Base-by-base conservation (phyloP, 192 early-diverging fungal genomes). In the Allomyces macrogynus region DNA sequence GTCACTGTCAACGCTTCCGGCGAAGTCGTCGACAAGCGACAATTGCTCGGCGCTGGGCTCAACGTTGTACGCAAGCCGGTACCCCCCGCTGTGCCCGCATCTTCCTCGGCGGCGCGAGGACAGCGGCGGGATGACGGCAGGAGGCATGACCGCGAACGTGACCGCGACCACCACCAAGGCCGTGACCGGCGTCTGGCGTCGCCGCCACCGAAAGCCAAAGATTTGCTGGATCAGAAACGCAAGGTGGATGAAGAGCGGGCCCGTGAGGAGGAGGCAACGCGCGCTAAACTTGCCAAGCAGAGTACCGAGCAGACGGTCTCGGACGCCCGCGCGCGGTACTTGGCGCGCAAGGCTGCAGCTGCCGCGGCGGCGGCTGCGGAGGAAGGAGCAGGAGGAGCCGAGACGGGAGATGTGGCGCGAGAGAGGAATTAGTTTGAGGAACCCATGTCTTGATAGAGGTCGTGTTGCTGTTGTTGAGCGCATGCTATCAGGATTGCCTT, bases 21-120 rank as follows among this genome's bases (percentile, higher is more conserved):
- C 11, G 76, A 87, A 44, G 73, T 90, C 25, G 82, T 90, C 12
- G 87, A 90, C 70, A 89, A 89, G 68, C 76, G 86, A 10, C 75
- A 85, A 25, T 69, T 90, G 9, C 73, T 90, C 18, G 67, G 72
- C 9, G 84, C 82, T 62, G 89, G 89, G 9, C 77, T 90, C 40
- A 90, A 90, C 63, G 67, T 90, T 5, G 67, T 73, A 12, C 74
- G 74, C 27, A 76, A 74, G 23, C 70, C 71, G 63, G 68, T 68
- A 54, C 70, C 67, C 24, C 60, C 63, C 3, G 22, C 9, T 4
- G 20, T 10, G 7, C 16, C 54, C 2, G 40, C 65, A 0, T 68
- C 69, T 24, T 63, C 60, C 7, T 66, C 70, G 7, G 43, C 67
- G 20, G 61, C 65, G 1, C 62, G 67, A 5, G 24, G 68, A 1